Conservation (phyloP, 2,329 filamentous ascomycete species). For the Periconia digitata region DNA sequence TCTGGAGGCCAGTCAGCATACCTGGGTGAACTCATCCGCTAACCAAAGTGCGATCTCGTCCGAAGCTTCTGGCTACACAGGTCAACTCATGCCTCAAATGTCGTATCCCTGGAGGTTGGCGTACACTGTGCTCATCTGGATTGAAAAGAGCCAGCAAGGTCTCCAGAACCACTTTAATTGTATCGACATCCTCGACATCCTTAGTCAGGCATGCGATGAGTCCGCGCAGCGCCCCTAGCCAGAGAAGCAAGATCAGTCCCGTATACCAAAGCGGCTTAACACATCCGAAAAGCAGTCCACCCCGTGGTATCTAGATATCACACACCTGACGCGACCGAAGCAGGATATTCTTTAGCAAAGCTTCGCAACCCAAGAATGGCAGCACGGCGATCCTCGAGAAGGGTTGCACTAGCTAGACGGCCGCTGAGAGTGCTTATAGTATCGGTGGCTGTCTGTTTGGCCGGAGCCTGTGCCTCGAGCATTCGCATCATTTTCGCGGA, state of each 20-base stretch:
- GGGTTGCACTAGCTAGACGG: constrained; percentile 82
- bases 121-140: constrained; percentile 60
- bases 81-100: neutral
- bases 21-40: constrained; percentile 95
- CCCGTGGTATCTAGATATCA: too few species aligned
- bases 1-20: constrained; percentile 40
- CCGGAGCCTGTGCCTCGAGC: constrained; percentile 73
- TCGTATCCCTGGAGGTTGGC: neutral
- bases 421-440: constrained; percentile 89
- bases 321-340: constrained; percentile 90
- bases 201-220: constrained; percentile 83
- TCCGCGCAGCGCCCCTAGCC: constrained; percentile 84
- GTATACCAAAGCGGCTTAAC: too few species aligned
- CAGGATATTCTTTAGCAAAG: constrained; percentile 95
- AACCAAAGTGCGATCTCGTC: constrained; percentile 96
- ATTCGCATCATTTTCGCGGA: constrained; percentile 52
- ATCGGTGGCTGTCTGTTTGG: constrained; percentile 93
- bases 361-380: constrained; percentile 91
- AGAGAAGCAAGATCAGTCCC: too few species aligned
- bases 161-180: constrained; percentile 91
- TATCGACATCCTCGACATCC: constrained; percentile 94
- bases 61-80: constrained; percentile 82
- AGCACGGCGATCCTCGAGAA: constrained; percentile 90
- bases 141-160: constrained; percentile 92
- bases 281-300: too few species aligned